These are phyloP conservation scores for Pichia norvegensis DNA, from an alignment of 1,139 yeast species.

Conservation along the genomic window DNA sequence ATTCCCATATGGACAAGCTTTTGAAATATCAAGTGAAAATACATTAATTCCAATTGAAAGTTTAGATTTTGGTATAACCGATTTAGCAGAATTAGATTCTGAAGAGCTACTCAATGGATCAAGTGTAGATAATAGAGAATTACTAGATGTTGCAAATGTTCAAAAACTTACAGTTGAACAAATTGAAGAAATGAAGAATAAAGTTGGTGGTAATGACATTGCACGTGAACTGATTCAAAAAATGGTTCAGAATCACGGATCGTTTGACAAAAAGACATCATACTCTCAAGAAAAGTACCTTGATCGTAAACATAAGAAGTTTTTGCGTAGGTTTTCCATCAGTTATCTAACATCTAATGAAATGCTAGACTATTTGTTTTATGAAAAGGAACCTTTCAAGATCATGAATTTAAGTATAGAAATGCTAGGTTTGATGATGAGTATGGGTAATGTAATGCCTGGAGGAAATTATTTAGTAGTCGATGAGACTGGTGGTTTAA, in stretches of 20 bases:
- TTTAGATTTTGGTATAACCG: conserved; percentile 23
- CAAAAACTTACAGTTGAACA: conserved; percentile 71
- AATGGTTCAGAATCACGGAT: conserved; percentile 75
- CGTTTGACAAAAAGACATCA: conserved; percentile 81
- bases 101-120: conserved; percentile 26
- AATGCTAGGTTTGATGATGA: conserved; percentile 66
- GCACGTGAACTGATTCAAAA: conserved; percentile 80
- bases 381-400: conserved; percentile 64
- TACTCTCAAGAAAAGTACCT: conserved; percentile 88
- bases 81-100: conserved; percentile 16
- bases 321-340: conserved; percentile 75
- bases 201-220: conserved; percentile 51
- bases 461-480: conserved; percentile 83
- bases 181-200: conserved; percentile 68
- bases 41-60: conserved; percentile 43
- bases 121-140: conserved; percentile 55
- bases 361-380: conserved; percentile 55
- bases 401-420: conserved; percentile 83
- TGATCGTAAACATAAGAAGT: conserved; percentile 86
- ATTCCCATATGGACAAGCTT: conserved; percentile 78
- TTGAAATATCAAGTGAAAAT: conserved; percentile 64
- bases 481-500: conserved; percentile 87
- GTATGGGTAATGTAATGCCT: conserved; percentile 73
- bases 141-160: conserved; percentile 67
- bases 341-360: conserved; percentile 74